Evolutionary conservation across 345 rosid genomes (phyloP).

Genomic region (Viola odorata): DNA sequence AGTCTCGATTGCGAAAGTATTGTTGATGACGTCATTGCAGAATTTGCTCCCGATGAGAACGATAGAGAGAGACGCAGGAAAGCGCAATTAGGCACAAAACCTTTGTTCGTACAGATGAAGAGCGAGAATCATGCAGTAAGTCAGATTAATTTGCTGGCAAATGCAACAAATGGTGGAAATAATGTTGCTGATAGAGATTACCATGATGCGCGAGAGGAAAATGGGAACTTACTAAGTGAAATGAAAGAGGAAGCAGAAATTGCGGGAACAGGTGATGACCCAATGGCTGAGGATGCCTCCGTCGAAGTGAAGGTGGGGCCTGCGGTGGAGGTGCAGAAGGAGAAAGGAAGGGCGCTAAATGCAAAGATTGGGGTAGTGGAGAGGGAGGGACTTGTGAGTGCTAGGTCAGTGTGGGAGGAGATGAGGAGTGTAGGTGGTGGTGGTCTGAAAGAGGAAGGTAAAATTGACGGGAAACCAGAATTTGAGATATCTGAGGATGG

Average conservation of each 20-base stretch:
- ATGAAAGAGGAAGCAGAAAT: conserved; percentile 22
- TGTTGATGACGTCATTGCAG: conserved; percentile 73
- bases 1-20: conserved; percentile 51
- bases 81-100: conserved; percentile 22
- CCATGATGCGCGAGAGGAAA: conserved; percentile 14
- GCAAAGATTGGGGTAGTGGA: conserved; percentile 56
- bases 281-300: conserved; percentile 18
- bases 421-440: conserved; percentile 34
- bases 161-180: conserved; percentile 3
- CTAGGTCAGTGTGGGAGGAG: conserved; percentile 81
- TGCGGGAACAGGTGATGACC: conserved; percentile 3
- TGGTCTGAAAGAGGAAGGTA: conserved; percentile 19
- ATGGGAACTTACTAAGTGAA: conserved; percentile 16
- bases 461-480: conserved; percentile 40
- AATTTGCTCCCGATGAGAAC: conserved; percentile 65
- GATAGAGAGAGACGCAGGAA: conserved; percentile 67
- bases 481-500: conserved; percentile 73
- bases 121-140: conserved; percentile 23
- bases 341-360: conserved; percentile 32
- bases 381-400: conserved; percentile 63
- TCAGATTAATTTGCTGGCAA: conserved; percentile 11
- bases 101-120: conserved; percentile 11
- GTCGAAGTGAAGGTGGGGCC: conserved; percentile 23
- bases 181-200: neutral
- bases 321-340: conserved; percentile 17